Base-by-base conservation (phyloP, 1,284 basidiomycete species). In the Exsudoporus floridanus region DNA sequence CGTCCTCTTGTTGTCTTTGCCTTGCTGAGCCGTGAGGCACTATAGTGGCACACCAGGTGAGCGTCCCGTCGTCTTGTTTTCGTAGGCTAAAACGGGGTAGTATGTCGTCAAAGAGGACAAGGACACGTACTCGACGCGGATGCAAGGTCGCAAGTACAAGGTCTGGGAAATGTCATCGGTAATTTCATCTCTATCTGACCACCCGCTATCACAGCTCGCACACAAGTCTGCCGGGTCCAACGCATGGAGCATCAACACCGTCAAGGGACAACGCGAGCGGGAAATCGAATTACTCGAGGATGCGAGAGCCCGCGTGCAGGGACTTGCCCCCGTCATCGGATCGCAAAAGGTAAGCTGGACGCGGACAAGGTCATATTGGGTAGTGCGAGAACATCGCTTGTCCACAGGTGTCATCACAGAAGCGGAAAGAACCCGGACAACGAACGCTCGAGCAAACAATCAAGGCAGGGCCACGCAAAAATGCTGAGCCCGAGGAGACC, bases 91-190 rank as follows among this genome's bases (percentile, higher is more conserved):
- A 34, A 41, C 21, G 37, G 9, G 23, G 23, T n/a, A 21, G 27
- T 27, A 35, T 16, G 46, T 60, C 43, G 46, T 54, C 35, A 50
- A 58, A 31, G 50, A 54, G 30, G 51, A 60, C 45, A 9, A 49
- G 23, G 51, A 50, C 37, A 43, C 44, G 25, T 60, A 41, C 43
- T 25, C 50, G 47, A 54, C 34, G n/a, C 50, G 39, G n/a, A 55
- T 54, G 46, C 23, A 61, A 36, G 60, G 54, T 25, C 36, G 21
- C 43, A 42, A 51, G n/a, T 50, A 55, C 50, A 55, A 60, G 52
- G 58, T 60, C 23, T 12, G 28, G 21, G 16, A 25, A 25, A 31
- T 7, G 1, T 21, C 16, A 28, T 7, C 7, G 25, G n/a, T 6
- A 7, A 7, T 28, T 25, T n/a, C 23, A 23, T 25, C n/a, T 3